Evolutionary conservation across 2,329 filamentous ascomycete species (phyloP), one percentile per base, ranked within the genome.

Genomic region (Xylaria sp.): DNA sequence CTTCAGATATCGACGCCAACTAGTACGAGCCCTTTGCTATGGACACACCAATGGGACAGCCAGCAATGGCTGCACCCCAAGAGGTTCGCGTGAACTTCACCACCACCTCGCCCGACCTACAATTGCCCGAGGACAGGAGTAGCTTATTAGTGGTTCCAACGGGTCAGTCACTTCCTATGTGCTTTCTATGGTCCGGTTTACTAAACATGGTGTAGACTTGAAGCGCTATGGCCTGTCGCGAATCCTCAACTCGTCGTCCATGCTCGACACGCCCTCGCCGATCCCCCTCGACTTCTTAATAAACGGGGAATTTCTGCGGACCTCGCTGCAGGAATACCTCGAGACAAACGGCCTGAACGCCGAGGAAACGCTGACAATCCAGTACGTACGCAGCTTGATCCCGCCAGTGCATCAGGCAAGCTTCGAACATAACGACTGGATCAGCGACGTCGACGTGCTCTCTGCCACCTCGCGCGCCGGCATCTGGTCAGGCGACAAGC

Each of bases 381-480:
- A 98, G 84, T 99, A 98, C 81, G 94, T 98, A 44, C 91, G 94
- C 76, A 96, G 94, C 72, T 84, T 98, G 74, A 90, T 98, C 69
- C 96, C 96, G 8, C 96, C 96, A 20, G 86, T 92, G 44, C 95
- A 96, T 80, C 90, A 97, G 75, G 92, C 94, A 13, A 96, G 92
- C 78, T 99, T 97, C 80, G 91, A 98, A 83, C 95, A 99, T 80
- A 94, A 99, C 78, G 96, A 98, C 81, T 99, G 96, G 96, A 92
- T 99, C 58, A 93, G 93, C 79, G 88, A 89, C 32, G 90, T 98
- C 32, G 94, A 98, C 80, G 88, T 97, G 4, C 84, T 97, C 28
- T 94, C 94, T 0, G 80, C 82, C 15, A 89, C 86, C 13, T 92
- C 92, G 1, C 82, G 84, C 7, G 88, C 90, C 2, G 89, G 86